Conservation (phyloP, 129 eudicot genomes). For the Apium graveolens region DNA sequence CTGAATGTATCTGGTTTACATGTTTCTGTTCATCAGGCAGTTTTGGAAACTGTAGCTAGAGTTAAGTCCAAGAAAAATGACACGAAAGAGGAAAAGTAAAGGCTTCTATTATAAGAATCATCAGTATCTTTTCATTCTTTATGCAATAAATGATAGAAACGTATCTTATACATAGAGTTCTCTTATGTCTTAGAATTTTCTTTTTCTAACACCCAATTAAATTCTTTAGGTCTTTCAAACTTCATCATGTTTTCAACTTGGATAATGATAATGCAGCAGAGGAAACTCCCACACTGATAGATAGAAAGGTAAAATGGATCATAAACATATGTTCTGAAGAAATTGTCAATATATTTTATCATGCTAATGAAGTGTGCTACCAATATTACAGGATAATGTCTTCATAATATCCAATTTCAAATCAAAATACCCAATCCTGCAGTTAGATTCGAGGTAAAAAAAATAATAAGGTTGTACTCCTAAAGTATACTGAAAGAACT, state of each 20-base stretch:
- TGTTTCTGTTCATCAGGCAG: constrained; percentile 47
- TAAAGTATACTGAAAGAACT: constrained; percentile 4
- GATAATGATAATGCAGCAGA: constrained; percentile 88
- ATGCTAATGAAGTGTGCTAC: constrained; percentile 9
- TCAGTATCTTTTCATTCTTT: neutral
- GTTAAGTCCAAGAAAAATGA: constrained; percentile 97
- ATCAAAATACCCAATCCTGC: constrained; percentile 91
- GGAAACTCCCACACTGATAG: constrained; percentile 90
- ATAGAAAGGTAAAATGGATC: constrained; percentile 58
- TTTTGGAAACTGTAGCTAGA: constrained; percentile 98
- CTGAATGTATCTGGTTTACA: constrained; percentile 12
- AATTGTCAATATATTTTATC: constrained; percentile 6
- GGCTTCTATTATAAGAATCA: neutral
- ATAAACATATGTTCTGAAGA: constrained; percentile 8
- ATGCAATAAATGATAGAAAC: neutral
- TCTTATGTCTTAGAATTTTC: neutral
- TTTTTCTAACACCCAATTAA: constrained; percentile 7
- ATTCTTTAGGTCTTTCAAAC: constrained; percentile 37
- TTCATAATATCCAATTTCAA: constrained; percentile 91
- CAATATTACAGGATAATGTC: constrained; percentile 62
- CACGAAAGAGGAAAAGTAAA: constrained; percentile 89
- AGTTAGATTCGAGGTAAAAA: constrained; percentile 77
- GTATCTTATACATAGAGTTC: neutral
- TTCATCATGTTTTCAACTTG: constrained; percentile 74
- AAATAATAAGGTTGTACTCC: neutral